Evolutionary conservation across 2,329 filamentous ascomycete genomes (phyloP), one percentile per base, ranked within the genome.

Genomic region (Aspergillus puulaauensis): DNA sequence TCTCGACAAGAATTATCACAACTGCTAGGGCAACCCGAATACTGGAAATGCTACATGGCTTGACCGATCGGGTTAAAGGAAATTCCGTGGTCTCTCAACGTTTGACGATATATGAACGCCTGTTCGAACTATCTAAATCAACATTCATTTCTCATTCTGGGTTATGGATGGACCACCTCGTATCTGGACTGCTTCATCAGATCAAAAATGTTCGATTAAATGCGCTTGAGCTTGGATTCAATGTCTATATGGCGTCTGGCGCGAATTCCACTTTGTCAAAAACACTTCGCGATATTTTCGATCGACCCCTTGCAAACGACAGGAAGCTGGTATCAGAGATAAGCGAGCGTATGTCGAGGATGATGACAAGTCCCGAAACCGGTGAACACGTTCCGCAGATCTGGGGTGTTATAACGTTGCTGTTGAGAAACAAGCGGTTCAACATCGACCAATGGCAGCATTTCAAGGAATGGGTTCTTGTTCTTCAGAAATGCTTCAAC

Each of bases 401-500:
- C 21, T 98, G 93, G 93, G 89, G 90, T 58, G 84, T 91, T 37
- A 80, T 96, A 2, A 85, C 93, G 6, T 81, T 96, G 2, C 86
- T 96, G 55, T 79, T 97, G 48, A 86, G 89, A 53, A 79, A 75
- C 60, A 76, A 86, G 76, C 74, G 86, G 72, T 63, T 80, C 79
- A 68, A 86, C 78, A 63, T 87, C 70, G 77, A 83, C 24, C 73
- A 78, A 39, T 98, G 93, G 90, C 81, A 87, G 33, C 85, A 89
- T 67, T 86, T 91, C 61, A 83, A 81, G 27, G 80, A 83, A 6
- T 97, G 91, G 90, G 79, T 97, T 7, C 82, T 83, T 33, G 82
- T 96, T 9, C 87, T 96, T 17, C 89, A 96, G 66, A 82, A 82
- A 61, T 95, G 91, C 68, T 91, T 98, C 74, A 96, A 96, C 69